These are phyloP conservation scores for Apiotrichum porosum DNA, from an alignment of 1,284 basidiomycete species.

Conservation along the genomic window DNA sequence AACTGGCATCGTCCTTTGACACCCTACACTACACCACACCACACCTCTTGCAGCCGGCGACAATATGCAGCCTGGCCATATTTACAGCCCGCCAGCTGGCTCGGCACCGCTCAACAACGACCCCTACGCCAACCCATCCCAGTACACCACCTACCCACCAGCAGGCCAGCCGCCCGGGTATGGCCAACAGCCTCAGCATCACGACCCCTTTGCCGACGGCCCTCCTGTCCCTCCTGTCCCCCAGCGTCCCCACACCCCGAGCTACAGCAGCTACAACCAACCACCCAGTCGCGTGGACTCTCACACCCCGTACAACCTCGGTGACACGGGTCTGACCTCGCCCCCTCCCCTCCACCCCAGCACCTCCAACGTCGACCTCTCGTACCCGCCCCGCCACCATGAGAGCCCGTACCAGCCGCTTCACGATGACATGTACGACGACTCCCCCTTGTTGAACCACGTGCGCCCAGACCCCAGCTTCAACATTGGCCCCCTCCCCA, in stretches of 20 bases:
- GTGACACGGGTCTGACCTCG: constrained; percentile 30
- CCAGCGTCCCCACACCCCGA: not conserved
- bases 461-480: constrained; percentile 30
- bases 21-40: not conserved
- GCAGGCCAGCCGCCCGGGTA: not conserved
- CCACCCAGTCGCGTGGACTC: no score
- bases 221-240: constrained; percentile 1
- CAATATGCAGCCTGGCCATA: constrained; percentile 11
- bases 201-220: not conserved
- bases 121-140: constrained; percentile 2
- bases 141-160: constrained; percentile 1
- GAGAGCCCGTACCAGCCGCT: no score
- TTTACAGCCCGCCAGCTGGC: constrained; percentile 10
- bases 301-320: constrained; percentile 23
- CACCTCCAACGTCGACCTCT: not conserved
- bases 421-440: constrained; percentile 36
- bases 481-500: not conserved
- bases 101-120: not conserved
- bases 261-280: not conserved
- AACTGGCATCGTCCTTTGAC: no score
- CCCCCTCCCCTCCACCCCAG: constrained; percentile 34
- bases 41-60: not conserved
- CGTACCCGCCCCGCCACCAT: constrained; percentile 2
- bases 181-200: not conserved
- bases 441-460: constrained; percentile 36